These are phyloP conservation scores for Myxozyma neotropica DNA, from an alignment of 805 yeast genomes.

Conservation along the genomic window DNA sequence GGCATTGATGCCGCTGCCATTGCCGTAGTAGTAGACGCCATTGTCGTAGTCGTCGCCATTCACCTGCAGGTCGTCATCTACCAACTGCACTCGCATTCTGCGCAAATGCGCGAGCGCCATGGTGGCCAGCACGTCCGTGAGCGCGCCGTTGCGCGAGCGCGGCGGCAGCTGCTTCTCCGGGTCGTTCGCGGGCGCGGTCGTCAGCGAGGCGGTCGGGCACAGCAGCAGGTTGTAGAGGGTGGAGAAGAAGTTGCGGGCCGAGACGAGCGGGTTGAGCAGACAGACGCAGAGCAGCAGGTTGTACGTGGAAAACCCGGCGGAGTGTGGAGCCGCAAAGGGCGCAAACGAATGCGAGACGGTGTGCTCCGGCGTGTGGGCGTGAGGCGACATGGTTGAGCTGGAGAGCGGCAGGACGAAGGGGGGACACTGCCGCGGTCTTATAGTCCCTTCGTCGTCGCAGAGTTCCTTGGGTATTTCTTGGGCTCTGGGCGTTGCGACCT, in stretches of 20 bases:
- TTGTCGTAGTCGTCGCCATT: background rate
- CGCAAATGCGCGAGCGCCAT: constrained; percentile 18
- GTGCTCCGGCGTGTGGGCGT: constrained; percentile 7
- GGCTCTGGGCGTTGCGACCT: background rate
- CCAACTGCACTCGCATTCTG: constrained; percentile 7
- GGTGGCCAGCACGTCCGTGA: background rate
- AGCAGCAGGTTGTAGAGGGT: background rate
- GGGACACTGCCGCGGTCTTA: background rate
- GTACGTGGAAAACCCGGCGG: constrained; percentile 11
- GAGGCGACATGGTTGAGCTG: background rate
- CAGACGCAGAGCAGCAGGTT: constrained; percentile 18
- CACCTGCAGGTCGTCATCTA: background rate
- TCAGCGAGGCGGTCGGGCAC: background rate
- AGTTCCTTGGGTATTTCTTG: constrained; percentile 1
- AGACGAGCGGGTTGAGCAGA: constrained; percentile 15
- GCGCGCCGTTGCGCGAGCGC: background rate
- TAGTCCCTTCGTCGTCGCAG: background rate
- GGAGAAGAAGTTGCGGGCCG: background rate
- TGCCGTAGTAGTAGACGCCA: background rate
- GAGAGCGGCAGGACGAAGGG: background rate
- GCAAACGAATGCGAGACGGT: constrained; percentile 15
- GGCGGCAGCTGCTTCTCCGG: background rate
- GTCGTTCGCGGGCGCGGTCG: background rate
- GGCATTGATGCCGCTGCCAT: background rate
- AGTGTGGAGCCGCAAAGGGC: background rate